Evolutionary conservation across 2,329 filamentous ascomycete genomes (phyloP), one percentile per base, ranked within the genome.

Genomic region (Fusarium pininemorale): DNA sequence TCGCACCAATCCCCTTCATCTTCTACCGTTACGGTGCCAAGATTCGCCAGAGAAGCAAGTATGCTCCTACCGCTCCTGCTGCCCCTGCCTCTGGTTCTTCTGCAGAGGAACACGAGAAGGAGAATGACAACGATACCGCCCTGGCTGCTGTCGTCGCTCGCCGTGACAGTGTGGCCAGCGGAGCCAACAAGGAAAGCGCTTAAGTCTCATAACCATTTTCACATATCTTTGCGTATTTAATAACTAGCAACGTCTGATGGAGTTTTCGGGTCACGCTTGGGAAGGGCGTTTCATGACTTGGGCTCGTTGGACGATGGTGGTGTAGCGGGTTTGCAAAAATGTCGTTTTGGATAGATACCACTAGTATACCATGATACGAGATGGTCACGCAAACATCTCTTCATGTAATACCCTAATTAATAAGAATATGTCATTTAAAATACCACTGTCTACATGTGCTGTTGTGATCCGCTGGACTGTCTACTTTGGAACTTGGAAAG

Each of bases 1-100:
- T 92, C 20, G 85, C 90, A 1, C 90, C 90, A 0, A 91, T 92
- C 56, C 91, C 91, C 18, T 84, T 92, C 57, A 79, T 89, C 71
- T 92, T 92, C 77, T 90, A 88, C 80, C 79, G 87, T 55, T 92
- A 90, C 78, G 90, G 91, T 50, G 83, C 82, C 78, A 85, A 81
- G 79, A 89, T 93, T 70, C 85, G 91, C 44, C 78, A 82, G 50
- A 87, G 82, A 79, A 90, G 88, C 81, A 80, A 84, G 47, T 90
- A 87, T 75, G 90, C 90, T 0, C 90, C 89, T 1, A 88, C 86
- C 10, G 64, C 42, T 22, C 75, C 75, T 10, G 51, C 74, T 24
- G 28, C 64, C 5, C 67, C 63, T 32, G 53, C 44, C 10, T 62
- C 58, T 24, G 57, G 61, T 14, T 42, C 66, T 12, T 74, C 74